Conservation (phyloP, 768 basidiomycete genomes). For the Pleurotus pulmonarius region DNA sequence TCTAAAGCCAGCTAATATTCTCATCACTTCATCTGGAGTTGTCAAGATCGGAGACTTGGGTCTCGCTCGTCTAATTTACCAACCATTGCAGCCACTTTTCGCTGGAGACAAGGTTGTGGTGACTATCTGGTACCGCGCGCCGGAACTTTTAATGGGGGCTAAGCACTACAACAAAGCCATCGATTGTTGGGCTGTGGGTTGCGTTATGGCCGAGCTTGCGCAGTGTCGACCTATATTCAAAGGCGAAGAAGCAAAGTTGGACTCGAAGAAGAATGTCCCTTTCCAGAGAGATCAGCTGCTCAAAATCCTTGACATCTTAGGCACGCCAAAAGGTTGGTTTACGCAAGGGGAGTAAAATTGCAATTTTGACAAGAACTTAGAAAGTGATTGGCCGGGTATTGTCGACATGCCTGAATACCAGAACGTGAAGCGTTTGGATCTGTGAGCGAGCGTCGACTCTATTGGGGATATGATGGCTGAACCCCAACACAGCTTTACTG, state of each 20-base stretch:
- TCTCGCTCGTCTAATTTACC: slow-evolving; percentile 85
- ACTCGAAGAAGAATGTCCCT: slow-evolving; percentile 95
- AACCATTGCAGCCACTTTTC: slow-evolving; percentile 88
- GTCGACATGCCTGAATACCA: slow-evolving; percentile 85
- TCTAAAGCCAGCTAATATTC: slow-evolving; percentile 97
- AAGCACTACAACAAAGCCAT: slow-evolving; percentile 97
- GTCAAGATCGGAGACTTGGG: slow-evolving; percentile 99
- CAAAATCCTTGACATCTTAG: slow-evolving; percentile 94
- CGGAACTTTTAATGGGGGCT: slow-evolving; percentile 92
- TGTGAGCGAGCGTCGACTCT: slow-evolving; percentile 32
- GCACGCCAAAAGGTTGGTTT: slow-evolving; percentile 75
- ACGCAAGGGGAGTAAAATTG: too few species aligned
- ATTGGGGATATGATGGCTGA: background rate
- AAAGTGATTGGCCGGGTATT: slow-evolving; percentile 84
- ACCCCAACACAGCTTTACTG: slow-evolving; percentile 28
- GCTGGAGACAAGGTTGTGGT: slow-evolving; percentile 98
- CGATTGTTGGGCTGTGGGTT: slow-evolving; percentile 97
- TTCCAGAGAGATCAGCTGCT: slow-evolving; percentile 94
- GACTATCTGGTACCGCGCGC: slow-evolving; percentile 99
- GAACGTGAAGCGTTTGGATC: slow-evolving; percentile 76
- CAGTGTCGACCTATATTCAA: slow-evolving; percentile 97
- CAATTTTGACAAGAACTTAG: slow-evolving; percentile 32
- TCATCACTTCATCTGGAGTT: slow-evolving; percentile 82
- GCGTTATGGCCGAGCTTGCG: slow-evolving; percentile 94
- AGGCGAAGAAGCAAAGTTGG: slow-evolving; percentile 97